Percentiles rank a stretch among this genome's conserved stretches.
phyloP scores from a whole-genome alignment of 495 filamentous ascomycete genomes.

The Neurospora pannonica region DNA sequence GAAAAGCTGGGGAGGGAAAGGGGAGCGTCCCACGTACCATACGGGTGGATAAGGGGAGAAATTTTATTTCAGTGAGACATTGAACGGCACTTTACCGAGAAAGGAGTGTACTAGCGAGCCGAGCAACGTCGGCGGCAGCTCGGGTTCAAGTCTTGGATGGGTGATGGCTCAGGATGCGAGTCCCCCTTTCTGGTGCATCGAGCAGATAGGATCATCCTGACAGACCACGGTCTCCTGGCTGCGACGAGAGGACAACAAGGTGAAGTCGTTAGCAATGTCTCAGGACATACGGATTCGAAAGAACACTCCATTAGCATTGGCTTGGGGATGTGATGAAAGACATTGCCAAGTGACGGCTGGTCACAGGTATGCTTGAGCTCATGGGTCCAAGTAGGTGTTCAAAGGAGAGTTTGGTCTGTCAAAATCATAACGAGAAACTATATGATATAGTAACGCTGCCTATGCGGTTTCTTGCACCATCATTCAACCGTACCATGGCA shows the following conservation, averaged over 20 bases:
- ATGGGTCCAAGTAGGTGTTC: not conserved
- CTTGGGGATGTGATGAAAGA: not conserved
- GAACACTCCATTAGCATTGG: not conserved
- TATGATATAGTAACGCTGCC: not conserved
- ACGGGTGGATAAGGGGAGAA: not conserved
- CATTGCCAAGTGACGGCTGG: not conserved
- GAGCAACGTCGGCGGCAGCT: not conserved
- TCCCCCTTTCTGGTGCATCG: not conserved
- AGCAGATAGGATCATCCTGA: not conserved
- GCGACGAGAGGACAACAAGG: not conserved
- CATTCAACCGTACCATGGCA: not conserved
- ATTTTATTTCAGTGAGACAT: not conserved
- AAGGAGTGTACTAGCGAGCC: not conserved
- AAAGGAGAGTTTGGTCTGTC: not conserved
- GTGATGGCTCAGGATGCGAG: not conserved
- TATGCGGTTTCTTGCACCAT: not conserved
- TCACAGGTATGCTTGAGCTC: not conserved
- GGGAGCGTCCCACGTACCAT: not conserved
- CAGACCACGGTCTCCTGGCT: not conserved
- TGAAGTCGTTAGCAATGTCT: not conserved
- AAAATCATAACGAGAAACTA: not conserved
- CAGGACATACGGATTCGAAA: not conserved
- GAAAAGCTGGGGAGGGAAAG: not conserved
- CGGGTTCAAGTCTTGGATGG: not conserved
- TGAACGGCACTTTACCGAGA: not conserved